These are phyloP conservation scores for Vanrija sp. DNA, from an alignment of 1,284 basidiomycete species.

Conservation along the genomic window DNA sequence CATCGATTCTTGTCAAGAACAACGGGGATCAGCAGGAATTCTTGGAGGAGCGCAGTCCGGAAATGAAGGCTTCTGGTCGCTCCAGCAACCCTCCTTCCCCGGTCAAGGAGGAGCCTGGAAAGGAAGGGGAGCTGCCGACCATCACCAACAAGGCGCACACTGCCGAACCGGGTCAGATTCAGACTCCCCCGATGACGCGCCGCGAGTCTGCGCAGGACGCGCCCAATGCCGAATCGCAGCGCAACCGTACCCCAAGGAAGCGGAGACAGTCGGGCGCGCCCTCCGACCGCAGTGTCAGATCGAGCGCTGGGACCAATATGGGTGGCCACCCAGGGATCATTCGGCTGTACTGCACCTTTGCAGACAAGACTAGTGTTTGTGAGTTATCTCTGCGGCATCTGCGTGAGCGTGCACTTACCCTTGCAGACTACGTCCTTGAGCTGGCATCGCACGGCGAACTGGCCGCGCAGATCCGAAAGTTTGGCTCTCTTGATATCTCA, in stretches of 20 bases:
- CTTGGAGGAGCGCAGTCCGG: constrained; percentile 7
- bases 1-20: constrained; percentile 1
- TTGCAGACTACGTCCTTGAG: constrained; percentile 82
- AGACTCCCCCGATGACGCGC: neutral
- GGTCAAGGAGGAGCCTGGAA: constrained; percentile 29
- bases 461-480: constrained; percentile 65
- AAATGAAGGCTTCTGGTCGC: neutral
- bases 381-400: constrained; percentile 49
- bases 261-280: constrained; percentile 33
- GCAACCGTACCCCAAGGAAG: constrained; percentile 21
- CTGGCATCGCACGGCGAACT: constrained; percentile 86
- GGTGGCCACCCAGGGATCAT: constrained; percentile 75
- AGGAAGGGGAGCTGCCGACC: neutral
- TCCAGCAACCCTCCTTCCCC: constrained; percentile 31
- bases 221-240: constrained; percentile 1
- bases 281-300: constrained; percentile 33
- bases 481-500: constrained; percentile 73
- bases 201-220: neutral
- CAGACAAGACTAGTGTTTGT: constrained; percentile 80
- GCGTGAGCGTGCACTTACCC: constrained; percentile 2
- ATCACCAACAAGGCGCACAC: neutral
- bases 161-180: neutral
- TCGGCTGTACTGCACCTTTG: constrained; percentile 74
- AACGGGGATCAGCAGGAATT: constrained; percentile 11
- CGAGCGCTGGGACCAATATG: constrained; percentile 5